These are phyloP conservation scores for Paramecium caudatum DNA, from an alignment of 73 alveolate genomes.

Conservation along the genomic window DNA sequence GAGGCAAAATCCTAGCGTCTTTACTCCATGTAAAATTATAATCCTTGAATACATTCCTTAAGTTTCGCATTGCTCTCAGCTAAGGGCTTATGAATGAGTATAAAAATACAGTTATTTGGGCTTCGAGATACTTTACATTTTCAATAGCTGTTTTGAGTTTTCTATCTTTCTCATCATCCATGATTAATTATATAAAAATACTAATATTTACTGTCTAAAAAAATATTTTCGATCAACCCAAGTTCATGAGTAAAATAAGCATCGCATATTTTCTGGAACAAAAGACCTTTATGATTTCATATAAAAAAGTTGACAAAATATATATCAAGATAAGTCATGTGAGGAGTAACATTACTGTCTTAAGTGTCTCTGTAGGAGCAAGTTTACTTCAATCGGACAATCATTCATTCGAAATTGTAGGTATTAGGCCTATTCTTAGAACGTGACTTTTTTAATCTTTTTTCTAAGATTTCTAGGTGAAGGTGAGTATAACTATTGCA, in stretches of 20 bases:
- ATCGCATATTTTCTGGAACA: no score
- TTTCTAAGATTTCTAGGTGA: background rate
- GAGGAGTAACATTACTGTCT: background rate
- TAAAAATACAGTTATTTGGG: slow-evolving; percentile 14
- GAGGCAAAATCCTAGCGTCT: slow-evolving; percentile 17
- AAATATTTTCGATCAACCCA: no score
- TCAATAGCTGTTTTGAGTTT: background rate
- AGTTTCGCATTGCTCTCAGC: slow-evolving; percentile 29
- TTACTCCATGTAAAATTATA: slow-evolving; percentile 16
- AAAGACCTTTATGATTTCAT: no score
- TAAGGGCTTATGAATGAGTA: slow-evolving; percentile 31
- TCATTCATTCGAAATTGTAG: background rate
- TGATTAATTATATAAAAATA: no score
- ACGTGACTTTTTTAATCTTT: background rate
- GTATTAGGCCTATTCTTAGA: background rate
- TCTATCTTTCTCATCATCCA: slow-evolving; percentile 38
- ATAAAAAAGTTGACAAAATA: no score
- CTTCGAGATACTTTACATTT: slow-evolving; percentile 11
- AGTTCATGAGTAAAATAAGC: no score
- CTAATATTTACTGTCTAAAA: no score
- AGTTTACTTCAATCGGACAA: slow-evolving; percentile 1
- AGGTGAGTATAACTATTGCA: background rate
- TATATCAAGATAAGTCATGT: no score
- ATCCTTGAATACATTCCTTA: slow-evolving; percentile 26
- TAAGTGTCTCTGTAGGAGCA: slow-evolving; percentile 17